Evolutionary conservation across 352 stramenopile species (phyloP).

Genomic region (Pythium folliculosum): DNA sequence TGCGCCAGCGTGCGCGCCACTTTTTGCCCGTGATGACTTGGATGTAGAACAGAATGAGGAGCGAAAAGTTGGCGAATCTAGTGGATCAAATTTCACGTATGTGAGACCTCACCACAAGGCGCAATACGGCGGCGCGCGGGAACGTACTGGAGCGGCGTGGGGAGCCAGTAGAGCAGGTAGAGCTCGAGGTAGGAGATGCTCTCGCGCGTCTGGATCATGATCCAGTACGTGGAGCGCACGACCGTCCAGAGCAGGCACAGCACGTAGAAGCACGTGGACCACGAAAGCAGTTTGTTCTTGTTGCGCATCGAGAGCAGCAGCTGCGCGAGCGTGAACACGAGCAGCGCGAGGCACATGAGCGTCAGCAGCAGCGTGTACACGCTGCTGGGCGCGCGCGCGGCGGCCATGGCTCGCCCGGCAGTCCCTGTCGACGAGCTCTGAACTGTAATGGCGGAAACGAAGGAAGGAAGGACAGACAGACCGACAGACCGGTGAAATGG

Average conservation of each 20-base stretch:
- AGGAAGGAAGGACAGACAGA: background rate
- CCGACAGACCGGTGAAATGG: background rate
- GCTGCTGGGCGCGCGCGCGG: conserved; percentile 21
- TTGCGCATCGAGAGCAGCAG: conserved; percentile 67
- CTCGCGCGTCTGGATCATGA: conserved; percentile 75
- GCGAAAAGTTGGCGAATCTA: conserved; percentile 86
- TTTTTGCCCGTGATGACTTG: conserved; percentile 80
- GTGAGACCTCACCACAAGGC: background rate
- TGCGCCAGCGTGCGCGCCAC: conserved; percentile 74
- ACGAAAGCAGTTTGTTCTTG: conserved; percentile 84
- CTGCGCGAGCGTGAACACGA: conserved; percentile 72
- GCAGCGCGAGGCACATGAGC: conserved; percentile 70
- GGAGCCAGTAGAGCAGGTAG: conserved; percentile 87
- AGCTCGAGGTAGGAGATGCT: conserved; percentile 81
- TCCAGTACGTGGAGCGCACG: conserved; percentile 82
- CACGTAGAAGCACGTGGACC: conserved; percentile 81
- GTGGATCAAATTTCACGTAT: background rate
- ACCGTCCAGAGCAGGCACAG: conserved; percentile 83
- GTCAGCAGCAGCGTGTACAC: conserved; percentile 81
- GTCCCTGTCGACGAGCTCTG: conserved; percentile 1
- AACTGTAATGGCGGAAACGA: background rate
- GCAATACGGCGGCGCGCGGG: background rate
- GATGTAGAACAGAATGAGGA: conserved; percentile 89
- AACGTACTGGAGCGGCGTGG: conserved; percentile 75
- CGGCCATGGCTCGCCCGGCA: background rate